These are phyloP conservation scores for Agrocybe pediades DNA, from an alignment of 768 basidiomycete genomes.

Conservation along the genomic window DNA sequence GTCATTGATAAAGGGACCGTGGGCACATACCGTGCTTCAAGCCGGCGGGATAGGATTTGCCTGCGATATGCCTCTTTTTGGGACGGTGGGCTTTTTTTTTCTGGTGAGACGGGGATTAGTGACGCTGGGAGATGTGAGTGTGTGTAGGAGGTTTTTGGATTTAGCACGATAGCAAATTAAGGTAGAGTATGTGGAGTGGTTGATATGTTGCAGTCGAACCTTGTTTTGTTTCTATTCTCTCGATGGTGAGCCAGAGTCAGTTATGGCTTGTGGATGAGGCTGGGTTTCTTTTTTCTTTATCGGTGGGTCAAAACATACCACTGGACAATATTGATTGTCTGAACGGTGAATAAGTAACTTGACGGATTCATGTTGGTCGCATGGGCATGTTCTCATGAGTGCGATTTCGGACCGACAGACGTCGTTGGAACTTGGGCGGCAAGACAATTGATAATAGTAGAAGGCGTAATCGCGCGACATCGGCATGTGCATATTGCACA, in stretches of 20 bases:
- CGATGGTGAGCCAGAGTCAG: no score
- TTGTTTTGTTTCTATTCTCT: no score
- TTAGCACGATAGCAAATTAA: not conserved
- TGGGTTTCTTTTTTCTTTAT: no score
- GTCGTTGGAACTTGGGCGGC: not conserved
- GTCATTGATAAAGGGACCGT: not conserved
- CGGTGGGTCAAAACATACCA: not conserved
- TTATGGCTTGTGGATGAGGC: no score
- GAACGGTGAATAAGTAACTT: no score
- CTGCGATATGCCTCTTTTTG: not conserved
- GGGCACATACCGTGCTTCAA: not conserved
- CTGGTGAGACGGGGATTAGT: not conserved
- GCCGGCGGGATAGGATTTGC: not conserved
- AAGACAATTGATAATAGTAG: not conserved
- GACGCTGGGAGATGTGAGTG: no score
- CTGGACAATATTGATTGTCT: not conserved
- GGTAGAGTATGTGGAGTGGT: not conserved
- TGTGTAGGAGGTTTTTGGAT: no score
- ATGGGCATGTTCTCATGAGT: no score
- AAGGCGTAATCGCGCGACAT: not conserved
- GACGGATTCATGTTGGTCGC: no score
- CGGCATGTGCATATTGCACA: no score
- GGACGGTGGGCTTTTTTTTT: no score
- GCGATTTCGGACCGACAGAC: not conserved
- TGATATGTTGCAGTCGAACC: not conserved